phyloP scores from a whole-genome alignment of 1,284 basidiomycete genomes.

The Pisolithus thermaeus region DNA sequence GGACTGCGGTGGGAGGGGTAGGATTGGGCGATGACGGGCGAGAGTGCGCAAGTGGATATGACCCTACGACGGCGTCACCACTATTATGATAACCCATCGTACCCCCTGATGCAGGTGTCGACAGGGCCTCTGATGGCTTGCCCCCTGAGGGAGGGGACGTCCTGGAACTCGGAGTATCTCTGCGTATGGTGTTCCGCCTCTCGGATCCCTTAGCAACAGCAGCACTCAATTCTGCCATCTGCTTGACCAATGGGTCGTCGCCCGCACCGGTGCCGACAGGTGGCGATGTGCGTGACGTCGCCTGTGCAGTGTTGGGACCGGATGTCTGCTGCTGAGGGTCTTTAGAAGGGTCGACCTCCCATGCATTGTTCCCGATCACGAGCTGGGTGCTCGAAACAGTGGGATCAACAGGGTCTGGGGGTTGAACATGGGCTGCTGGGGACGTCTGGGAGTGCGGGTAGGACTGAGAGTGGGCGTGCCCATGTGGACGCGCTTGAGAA shows the following conservation, averaged over 20 bases:
- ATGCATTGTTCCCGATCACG: conserved; percentile 57
- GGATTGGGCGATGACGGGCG: conserved; percentile 69
- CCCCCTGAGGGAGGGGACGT: neutral
- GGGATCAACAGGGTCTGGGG: conserved; percentile 48
- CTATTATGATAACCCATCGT: conserved; percentile 53
- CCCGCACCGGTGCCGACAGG: conserved; percentile 35
- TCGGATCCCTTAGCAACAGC: conserved; percentile 19
- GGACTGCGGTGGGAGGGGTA: conserved; percentile 53
- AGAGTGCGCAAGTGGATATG: conserved; percentile 54
- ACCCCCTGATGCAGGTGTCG: neutral
- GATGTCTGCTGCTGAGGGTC: conserved; percentile 47
- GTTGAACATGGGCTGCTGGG: neutral
- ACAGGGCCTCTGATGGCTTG: neutral
- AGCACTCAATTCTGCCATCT: conserved; percentile 52
- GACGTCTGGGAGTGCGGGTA: neutral
- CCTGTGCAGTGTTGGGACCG: conserved; percentile 5
- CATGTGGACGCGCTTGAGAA: neutral
- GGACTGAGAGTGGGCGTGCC: neutral
- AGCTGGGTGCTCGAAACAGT: conserved; percentile 60
- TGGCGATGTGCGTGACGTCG: conserved; percentile 17
- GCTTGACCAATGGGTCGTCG: conserved; percentile 71
- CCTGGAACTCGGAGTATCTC: conserved; percentile 15
- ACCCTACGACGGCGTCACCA: conserved; percentile 73
- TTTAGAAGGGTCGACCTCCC: conserved; percentile 57
- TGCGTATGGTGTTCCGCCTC: conserved; percentile 20